Evolutionary conservation across 208 protist genomes (phyloP), one percentile per base, ranked within the genome.

Genomic region (Acanthamoeba lugdunensis): DNA sequence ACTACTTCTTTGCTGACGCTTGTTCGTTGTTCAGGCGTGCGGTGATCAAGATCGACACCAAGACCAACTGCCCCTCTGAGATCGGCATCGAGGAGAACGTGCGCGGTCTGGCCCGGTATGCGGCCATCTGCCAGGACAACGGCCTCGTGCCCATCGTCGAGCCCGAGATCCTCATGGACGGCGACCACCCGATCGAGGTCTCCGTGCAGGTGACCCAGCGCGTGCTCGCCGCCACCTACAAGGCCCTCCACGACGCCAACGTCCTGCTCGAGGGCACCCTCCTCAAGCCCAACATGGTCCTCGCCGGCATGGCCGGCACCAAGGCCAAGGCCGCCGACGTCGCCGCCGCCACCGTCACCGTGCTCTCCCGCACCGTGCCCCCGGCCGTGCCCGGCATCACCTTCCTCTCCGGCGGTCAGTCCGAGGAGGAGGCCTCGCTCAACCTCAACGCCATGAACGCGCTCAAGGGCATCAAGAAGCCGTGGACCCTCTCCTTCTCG

Each of bases 251-350:
- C 88, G 97, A 98, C 81, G 97, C 99, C 96, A 96, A 99, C 77
- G 98, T 99, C 77, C 94, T 98, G 63, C 97, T 98, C 93, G 98
- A 99, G 96, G 98, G 98, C 73, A 98, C 96, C 48, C 96, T 99
- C 56, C 97, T 99, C 50, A 99, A 99, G 97, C 98, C 98, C 94
- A 99, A 98, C 97, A 99, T 99, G 98, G 97, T 99, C 45, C 96
- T 98, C 28, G 96, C 97, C 61, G 98, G 98, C 69, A 96, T 45
- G 97, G 67, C 67, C 13, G 77, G 81, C 21, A 28, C 16, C 28
- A 54, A 54, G 25, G 45, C 94, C 94, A 30, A 16, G n/a, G 95
- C 97, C 79, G 96, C 98, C 87, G 87, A 99, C 81, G 97, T 99
- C 81, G 98, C 97, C 65, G 61, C 93, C 67, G 95, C 95, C 94